A percentile compares a stretch with the other conserved stretches of the same genome.
Evolutionary conservation across 2,329 filamentous ascomycete genomes (phyloP).

Genomic region (Aspergillus sp.): DNA sequence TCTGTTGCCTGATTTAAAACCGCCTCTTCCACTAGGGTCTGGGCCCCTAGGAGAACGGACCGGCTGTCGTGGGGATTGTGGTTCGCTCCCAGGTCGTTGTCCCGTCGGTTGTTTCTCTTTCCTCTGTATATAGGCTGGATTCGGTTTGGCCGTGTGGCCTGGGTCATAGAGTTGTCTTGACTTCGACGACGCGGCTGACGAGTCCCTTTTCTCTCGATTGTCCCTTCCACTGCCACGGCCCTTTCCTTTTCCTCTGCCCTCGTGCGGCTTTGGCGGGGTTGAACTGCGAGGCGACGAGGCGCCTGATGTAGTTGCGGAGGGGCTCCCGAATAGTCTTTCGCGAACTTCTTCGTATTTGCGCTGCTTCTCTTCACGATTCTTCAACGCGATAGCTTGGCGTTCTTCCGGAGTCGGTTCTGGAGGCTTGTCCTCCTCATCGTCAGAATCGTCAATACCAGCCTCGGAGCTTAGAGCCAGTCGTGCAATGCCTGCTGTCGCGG

Average conservation of each 20-base stretch:
- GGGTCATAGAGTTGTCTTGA: constrained; percentile 71
- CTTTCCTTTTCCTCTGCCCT: constrained; percentile 41
- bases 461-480: constrained; percentile 42
- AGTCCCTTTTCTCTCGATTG: constrained; percentile 38
- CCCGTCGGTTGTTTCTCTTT: constrained; percentile 33
- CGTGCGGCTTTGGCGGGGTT: constrained; percentile 50
- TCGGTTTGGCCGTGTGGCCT: constrained; percentile 62
- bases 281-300: constrained; percentile 59
- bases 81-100: constrained; percentile 34
- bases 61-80: constrained; percentile 48
- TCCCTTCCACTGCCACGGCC: constrained; percentile 47
- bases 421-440: constrained; percentile 55
- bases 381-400: constrained; percentile 69
- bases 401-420: constrained; percentile 68
- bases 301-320: constrained; percentile 42
- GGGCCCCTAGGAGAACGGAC: constrained; percentile 74
- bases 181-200: constrained; percentile 31
- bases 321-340: constrained; percentile 76
- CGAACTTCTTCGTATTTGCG: constrained; percentile 83
- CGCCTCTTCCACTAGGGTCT: constrained; percentile 69
- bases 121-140: constrained; percentile 44
- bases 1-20: constrained; percentile 69
- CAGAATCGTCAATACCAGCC: constrained; percentile 60
- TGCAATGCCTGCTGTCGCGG: constrained; percentile 38
- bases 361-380: constrained; percentile 83